Conservation (phyloP, 176 grass and related monocot genomes). For the Melocanna baccifera region DNA sequence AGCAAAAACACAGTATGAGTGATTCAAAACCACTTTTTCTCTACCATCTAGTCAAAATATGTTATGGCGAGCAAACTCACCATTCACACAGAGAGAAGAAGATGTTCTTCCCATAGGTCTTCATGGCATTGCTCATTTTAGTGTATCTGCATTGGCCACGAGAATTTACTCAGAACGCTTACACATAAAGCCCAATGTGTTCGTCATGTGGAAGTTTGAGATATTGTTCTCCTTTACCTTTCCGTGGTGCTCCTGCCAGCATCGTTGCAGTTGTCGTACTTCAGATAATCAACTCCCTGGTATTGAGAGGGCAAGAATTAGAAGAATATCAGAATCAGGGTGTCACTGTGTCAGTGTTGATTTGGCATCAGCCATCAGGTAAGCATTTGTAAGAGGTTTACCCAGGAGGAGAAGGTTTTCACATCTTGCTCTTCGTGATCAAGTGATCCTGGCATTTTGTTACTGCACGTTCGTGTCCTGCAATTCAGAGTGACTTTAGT, state of each 20-base stretch:
- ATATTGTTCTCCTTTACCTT: constrained; percentile 47
- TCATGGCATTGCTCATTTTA: constrained; percentile 79
- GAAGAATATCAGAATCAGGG: constrained; percentile 21
- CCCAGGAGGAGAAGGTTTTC: constrained; percentile 81
- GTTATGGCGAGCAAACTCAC: constrained; percentile 35
- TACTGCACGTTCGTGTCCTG: constrained; percentile 74
- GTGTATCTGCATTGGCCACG: constrained; percentile 53
- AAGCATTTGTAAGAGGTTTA: constrained; percentile 32
- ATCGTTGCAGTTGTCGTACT: constrained; percentile 90
- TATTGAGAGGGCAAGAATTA: neutral
- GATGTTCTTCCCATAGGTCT: constrained; percentile 64
- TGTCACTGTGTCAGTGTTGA: neutral
- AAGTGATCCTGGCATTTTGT: constrained; percentile 81
- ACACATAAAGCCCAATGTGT: neutral
- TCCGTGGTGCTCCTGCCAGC: constrained; percentile 41
- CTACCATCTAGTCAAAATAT: neutral
- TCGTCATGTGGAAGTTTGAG: neutral
- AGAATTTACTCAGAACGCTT: neutral
- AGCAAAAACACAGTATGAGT: neutral
- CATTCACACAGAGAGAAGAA: constrained; percentile 97
- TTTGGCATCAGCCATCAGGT: neutral
- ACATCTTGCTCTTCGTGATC: constrained; percentile 85
- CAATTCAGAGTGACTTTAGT: neutral
- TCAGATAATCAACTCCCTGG: constrained; percentile 89
- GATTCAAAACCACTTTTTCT: neutral